Base-by-base conservation (phyloP, 2,329 filamentous ascomycete genomes). In the Talaromyces piceae region DNA sequence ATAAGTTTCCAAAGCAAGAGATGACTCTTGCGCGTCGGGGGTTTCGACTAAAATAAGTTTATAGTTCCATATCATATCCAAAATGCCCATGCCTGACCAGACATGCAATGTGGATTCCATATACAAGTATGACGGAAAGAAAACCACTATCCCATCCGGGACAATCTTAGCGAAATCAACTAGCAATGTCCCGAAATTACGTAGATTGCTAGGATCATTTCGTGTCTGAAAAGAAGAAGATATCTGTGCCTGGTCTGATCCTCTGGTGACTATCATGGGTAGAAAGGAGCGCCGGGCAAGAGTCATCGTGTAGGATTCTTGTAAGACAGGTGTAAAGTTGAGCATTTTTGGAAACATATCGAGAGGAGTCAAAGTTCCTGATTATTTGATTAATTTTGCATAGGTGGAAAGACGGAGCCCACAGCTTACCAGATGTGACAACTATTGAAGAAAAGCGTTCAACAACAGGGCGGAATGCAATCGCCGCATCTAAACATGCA, bases 301-400 rank as follows among this genome's bases (percentile, higher is more conserved):
- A 0, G 93, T 97, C 90, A 98, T 98, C 56, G 83, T 84, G 72
- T 98, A 98, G 0, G 94, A 98, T 68, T 98, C 91, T 65, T 97
- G 91, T 3, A 97, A 86, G 0, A 97, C 90, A 1, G 91, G 89
- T 8, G 79, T 79, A 71, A 98, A 98, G 49, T 89, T 87, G 23
- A 98, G 83, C 91, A 98, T 98, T 64, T 95, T 96, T 0, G 93
- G 94, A 63, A 98, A 98, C 87, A 98, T 98, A 66, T 98, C 94
- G 3, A 98, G 73, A 0, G 93, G 93, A 1, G 93, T 97, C 55
- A 98, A 89, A 1, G 93, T 98, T 56, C 93, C 93, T 51, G 27
- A 12, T 13, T 7, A 31, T 28, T 5, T 13, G 46, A 31, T 46
- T 45, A 44, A 6, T 25, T n/a, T 18, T 12, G 41, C 25, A 3